phyloP scores from a whole-genome alignment of 768 basidiomycete species.

The Phylloporus arenicola region DNA sequence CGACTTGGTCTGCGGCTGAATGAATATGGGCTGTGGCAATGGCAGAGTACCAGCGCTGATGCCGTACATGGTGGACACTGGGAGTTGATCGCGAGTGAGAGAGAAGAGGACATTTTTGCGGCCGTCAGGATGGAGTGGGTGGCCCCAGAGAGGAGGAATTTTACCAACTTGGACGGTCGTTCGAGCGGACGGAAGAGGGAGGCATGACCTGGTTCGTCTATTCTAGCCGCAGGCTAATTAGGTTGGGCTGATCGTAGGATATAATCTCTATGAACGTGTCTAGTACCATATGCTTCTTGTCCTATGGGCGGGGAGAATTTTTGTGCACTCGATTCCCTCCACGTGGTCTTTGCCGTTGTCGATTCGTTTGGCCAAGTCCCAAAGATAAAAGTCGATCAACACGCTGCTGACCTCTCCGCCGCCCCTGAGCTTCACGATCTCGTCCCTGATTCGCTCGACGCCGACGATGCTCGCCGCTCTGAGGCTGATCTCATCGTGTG shows the following conservation, averaged over 20 bases:
- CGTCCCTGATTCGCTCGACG: conserved; percentile 66
- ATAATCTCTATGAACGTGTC: conserved; percentile 10
- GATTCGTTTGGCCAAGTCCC: conserved; percentile 78
- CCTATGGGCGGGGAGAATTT: conserved; percentile 66
- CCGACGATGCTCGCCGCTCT: conserved; percentile 77
- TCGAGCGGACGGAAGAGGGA: conserved; percentile 2
- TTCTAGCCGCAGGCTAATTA: background rate
- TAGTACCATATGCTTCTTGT: conserved; percentile 87
- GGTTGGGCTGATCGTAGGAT: conserved; percentile 13
- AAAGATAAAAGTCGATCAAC: conserved; percentile 85
- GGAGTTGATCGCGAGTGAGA: conserved; percentile 21
- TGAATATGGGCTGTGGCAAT: conserved; percentile 63
- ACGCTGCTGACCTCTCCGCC: conserved; percentile 58
- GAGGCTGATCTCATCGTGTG: conserved; percentile 68
- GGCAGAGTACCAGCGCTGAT: conserved; percentile 27
- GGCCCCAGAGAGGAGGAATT: conserved; percentile 23
- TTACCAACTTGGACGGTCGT: conserved; percentile 10
- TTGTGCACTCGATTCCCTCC: conserved; percentile 50
- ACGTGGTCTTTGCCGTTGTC: conserved; percentile 58
- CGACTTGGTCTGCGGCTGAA: conserved; percentile 47
- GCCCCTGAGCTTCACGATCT: conserved; percentile 38
- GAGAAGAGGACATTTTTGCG: conserved; percentile 23
- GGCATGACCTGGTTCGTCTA: conserved; percentile 1
- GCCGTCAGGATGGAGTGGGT: conserved; percentile 26
- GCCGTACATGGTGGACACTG: conserved; percentile 16